Conservation (phyloP, 169 alveolate genomes). For the Eimeria praecox region DNA sequence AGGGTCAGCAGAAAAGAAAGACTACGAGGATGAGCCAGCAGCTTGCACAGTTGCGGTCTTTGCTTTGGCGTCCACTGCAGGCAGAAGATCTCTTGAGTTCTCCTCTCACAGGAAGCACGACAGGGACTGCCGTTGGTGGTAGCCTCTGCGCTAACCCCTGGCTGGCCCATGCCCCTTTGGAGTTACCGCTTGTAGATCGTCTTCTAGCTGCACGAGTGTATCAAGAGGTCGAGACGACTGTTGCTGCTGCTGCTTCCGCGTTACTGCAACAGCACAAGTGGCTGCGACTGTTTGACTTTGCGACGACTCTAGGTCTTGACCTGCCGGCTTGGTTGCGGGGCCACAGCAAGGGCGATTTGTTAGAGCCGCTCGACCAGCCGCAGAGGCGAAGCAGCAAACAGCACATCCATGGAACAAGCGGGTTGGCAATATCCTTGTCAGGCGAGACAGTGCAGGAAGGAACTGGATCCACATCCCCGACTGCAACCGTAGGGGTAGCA, state of each 20-base stretch:
- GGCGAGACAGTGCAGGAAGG: not conserved
- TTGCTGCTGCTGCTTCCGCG: conserved; percentile 25
- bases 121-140: not conserved
- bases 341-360: conserved; percentile 19
- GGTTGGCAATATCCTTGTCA: not conserved
- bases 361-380: not conserved
- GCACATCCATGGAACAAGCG: not conserved
- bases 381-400: not conserved
- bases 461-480: not conserved
- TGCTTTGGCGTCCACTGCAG: conserved; percentile 50
- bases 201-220: conserved; percentile 46
- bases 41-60: not conserved
- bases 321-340: conserved; percentile 77
- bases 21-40: not conserved
- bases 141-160: not conserved
- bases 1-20: not conserved
- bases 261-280: conserved; percentile 68
- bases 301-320: conserved; percentile 70
- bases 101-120: not conserved
- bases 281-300: conserved; percentile 71
- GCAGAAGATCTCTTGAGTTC: not conserved
- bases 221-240: conserved; percentile 45
- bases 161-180: conserved; percentile 34
- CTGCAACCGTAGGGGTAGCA: conserved; percentile 8
- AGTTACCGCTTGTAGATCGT: conserved; percentile 40